Evolutionary conservation across 306 rosid genomes (phyloP), one percentile per base, ranked within the genome.

Genomic region (Fragaria iinumae): DNA sequence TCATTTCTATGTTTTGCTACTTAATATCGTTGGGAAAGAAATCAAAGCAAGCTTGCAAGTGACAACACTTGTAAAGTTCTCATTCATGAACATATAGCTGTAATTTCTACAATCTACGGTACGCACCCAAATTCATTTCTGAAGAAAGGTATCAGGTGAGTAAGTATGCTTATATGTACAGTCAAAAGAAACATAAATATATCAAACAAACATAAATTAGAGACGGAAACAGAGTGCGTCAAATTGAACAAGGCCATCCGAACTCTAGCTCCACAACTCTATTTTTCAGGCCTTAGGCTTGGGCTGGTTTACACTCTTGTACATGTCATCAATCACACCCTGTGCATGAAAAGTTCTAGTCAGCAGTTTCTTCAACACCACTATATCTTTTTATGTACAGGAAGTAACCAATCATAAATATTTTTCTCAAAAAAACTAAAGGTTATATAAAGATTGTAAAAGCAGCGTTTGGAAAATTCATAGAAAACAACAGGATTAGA

Each of bases 301-400:
- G 69, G 84, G 86, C 81, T 89, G 90, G 83, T 76, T 80, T 75
- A 79, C 92, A 38, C 77, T 82, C 87, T 88, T 90, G 90, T 95
- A 95, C 97, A 95, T 83, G 76, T 83, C 67, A 71, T 95, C 97
- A 21, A 95, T 88, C 67, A 27, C 81, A 67, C 55, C 82, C 99
- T 95, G 92, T 8, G 25, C 34, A 57, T 55, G 3, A 76, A 67
- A 74, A 29, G 17, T 18, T 18, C 10, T 41, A 56, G 83, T 84
- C 75, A 88, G 83, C 64, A 73, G 65, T 65, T 70, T 65, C 60
- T 52, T 32, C 17, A 20, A 13, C n/a, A 38, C 25, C n/a, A 55
- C 23, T 39, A 39, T 50, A 70, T 17, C 43, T 68, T 48, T 39
- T 7, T 41, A 36, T 21, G 34, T 50, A 12, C 43, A 69, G 64